phyloP scores from a whole-genome alignment of 2,329 filamentous ascomycete species.

The Kalaharituber pfeilii region DNA sequence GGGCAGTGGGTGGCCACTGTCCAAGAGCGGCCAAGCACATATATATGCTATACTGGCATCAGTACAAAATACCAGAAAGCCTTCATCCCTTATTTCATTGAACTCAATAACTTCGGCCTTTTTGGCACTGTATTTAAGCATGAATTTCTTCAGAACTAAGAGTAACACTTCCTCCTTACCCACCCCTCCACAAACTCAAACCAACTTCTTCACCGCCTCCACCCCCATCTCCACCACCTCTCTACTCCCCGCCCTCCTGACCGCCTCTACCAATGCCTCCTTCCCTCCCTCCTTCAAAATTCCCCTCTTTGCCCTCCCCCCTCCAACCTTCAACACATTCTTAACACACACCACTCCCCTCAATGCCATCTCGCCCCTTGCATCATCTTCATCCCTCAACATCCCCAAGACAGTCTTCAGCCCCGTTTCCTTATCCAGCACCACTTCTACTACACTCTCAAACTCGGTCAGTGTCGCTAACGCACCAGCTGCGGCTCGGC shows the following conservation, averaged over 20 bases:
- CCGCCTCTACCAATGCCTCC: conserved; percentile 48
- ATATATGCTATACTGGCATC: too few species aligned
- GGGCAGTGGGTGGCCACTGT: too few species aligned
- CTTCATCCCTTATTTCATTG: too few species aligned
- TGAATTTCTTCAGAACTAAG: too few species aligned
- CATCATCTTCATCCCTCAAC: conserved; percentile 52
- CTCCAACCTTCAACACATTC: conserved; percentile 56
- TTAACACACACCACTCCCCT: conserved; percentile 58
- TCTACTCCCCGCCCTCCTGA: conserved; percentile 49
- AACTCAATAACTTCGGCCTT: too few species aligned
- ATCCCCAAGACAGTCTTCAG: conserved; percentile 63
- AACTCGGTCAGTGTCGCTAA: conserved; percentile 68
- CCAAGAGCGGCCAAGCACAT: too few species aligned
- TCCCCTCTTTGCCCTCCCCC: conserved; percentile 41
- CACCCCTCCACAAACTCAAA: conserved; percentile 23
- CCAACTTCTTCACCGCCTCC: conserved; percentile 51
- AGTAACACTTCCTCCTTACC: neutral
- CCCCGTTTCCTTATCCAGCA: conserved; percentile 54
- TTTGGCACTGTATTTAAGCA: too few species aligned
- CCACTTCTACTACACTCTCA: conserved; percentile 52
- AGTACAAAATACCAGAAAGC: too few species aligned
- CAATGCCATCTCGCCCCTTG: conserved; percentile 34
- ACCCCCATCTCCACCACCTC: conserved; percentile 56
- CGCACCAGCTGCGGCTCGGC: conserved; percentile 73
- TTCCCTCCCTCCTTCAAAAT: conserved; percentile 46